Evolutionary conservation across 2,329 filamentous ascomycete species (phyloP), one percentile per base, ranked within the genome.

Genomic region (Akanthomyces dipterigenus): DNA sequence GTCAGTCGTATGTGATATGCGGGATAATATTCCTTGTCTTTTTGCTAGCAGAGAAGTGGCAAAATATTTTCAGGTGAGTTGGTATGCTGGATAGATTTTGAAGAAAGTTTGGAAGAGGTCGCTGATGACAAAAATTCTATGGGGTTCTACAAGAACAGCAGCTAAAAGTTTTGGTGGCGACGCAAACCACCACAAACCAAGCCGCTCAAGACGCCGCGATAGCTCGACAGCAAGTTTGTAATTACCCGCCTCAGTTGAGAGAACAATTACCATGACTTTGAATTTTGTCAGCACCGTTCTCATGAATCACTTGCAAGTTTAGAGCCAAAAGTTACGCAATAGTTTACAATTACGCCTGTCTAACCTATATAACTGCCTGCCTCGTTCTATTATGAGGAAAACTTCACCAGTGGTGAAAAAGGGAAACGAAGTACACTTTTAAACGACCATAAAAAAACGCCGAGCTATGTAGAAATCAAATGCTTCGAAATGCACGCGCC

Each of bases 361-460:
- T 62, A 56, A 45, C n/a, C 60, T 62, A 62, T 62, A 12, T 62
- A 62, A 54, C 54, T 62, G 54, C 46, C 54, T 62, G 60, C 60
- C 54, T 57, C 54, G n/a, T 62, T 62, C 5, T 62, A 62, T 62
- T 62, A 62, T 62, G 60, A 62, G 46, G 60, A 42, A 34, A 43
- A 45, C 46, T 46, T 31, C 60, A 58, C 48, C 53, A 8, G 18
- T 16, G 46, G 53, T 42, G 59, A 36, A 56, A 38, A 57, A 58
- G 46, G 40, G 24, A 55, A 59, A 45, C 16, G 46, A 58, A 54
- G 54, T 53, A 61, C 58, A 55, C 49, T 55, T 61, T 54, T 61
- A 14, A 54, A 45, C 11, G 20, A 43, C 18, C 11, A 40, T 18
- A 51, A 38, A 18, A 50, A 56, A 61, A 62, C 60, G 53, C 60